Evolutionary conservation across 768 basidiomycete species (phyloP), one percentile per base, ranked within the genome.

Genomic region (Boletus tylopilopsis): DNA sequence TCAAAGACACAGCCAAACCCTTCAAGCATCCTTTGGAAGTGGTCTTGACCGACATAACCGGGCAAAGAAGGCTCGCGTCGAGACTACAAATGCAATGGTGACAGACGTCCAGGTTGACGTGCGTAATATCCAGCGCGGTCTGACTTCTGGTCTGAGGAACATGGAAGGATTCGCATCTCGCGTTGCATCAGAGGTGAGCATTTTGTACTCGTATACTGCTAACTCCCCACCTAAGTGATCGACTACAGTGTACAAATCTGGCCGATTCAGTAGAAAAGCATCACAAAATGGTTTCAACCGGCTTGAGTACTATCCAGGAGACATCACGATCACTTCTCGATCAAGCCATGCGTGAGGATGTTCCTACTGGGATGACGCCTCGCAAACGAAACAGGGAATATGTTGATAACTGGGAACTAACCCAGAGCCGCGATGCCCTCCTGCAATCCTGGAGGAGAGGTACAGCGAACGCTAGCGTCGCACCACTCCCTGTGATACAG

Each of bases 301-400:
- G 78, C 25, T 63, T 92, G 6, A 60, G 72, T 5, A 64, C 72
- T 5, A 64, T 87, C 19, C 77, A 78, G 37, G 70, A 75, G 19
- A 76, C 77, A 2, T 77, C 76, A 3, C 71, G 75, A 25, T 67
- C 72, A 13, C 68, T 91, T 19, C 62, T 74, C 7, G 77, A 81
- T 24, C 73, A 82, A 47, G 88, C 83, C 9, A 72, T 77, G 8
- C 76, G 71, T 48, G 80, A 81, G 47, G 90, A 92, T 59, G 62
- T 69, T 19, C 69, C 86, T 2, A 88, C 84, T 13, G 90, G 90
- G 6, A 69, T 70, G 46, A 93, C 90, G 4, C 91, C 91, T 30
- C 80, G 79, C 39, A 91, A 89, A 72, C 82, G 87, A 27, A 66
- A 68, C 25, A 87, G 86, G 82, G 72, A 84, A 51, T 84, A 84